Conservation (phyloP, 2,329 filamentous ascomycete species). For the Botrytis medusae region DNA sequence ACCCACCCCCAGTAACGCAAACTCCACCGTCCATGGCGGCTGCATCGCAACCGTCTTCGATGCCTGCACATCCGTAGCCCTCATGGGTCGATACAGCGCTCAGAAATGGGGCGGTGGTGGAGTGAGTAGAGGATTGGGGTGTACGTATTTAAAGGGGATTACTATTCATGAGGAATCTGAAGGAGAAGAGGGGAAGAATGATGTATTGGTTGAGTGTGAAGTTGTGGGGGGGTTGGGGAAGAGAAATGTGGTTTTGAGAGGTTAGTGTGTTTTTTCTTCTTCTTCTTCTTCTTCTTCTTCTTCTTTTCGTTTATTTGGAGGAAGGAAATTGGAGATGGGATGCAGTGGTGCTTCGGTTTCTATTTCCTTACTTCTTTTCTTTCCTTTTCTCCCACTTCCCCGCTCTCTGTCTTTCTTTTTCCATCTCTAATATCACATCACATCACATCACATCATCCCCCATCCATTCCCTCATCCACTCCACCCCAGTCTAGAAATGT, state of each 20-base stretch:
- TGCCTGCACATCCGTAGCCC: neutral
- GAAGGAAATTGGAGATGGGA: neutral
- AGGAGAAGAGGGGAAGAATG: neutral
- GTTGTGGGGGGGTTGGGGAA: neutral
- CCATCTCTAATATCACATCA: neutral
- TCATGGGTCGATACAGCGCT: neutral
- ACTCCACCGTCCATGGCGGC: neutral
- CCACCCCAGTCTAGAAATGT: too few relatives aligned
- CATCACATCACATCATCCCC: too few relatives aligned
- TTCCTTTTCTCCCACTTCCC: neutral
- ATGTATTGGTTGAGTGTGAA: neutral
- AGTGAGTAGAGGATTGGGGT: neutral
- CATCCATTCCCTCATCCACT: neutral
- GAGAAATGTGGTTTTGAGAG: slow-evolving; percentile 14
- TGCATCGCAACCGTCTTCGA: slow-evolving; percentile 13
- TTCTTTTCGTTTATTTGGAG: neutral
- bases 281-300: neutral
- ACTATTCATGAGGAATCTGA: neutral
- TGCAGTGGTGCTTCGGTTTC: neutral
- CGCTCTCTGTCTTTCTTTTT: too few relatives aligned
- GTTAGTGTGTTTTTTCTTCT: neutral
- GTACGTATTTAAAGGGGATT: neutral
- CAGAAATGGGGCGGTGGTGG: neutral
- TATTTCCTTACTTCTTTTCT: neutral
- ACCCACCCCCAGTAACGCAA: neutral